Evolutionary conservation across 139 green algal genomes (phyloP).

Genomic region (Chlamydomonas asymmetrica): DNA sequence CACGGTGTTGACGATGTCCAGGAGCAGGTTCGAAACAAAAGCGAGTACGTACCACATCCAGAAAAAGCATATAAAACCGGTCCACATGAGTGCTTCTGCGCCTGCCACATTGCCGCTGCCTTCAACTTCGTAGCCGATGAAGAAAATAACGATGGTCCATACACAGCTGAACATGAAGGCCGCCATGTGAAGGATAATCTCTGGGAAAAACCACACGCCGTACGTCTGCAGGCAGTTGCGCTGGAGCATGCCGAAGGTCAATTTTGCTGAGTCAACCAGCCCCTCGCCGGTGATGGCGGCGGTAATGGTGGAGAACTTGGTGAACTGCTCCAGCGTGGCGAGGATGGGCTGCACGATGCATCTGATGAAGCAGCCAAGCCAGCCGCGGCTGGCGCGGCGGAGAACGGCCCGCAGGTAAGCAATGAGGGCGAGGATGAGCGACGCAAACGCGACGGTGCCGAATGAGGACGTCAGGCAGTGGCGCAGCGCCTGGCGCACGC

Average conservation of each 20-base stretch:
- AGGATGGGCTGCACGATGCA: slow-evolving; percentile 5
- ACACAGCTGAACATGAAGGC: background rate
- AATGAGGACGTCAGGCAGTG: slow-evolving; percentile 45
- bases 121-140: no score
- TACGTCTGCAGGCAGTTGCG: slow-evolving; percentile 12
- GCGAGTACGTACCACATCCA: slow-evolving; percentile 10
- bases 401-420: background rate
- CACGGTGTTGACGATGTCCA: slow-evolving; percentile 26
- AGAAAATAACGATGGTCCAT: background rate
- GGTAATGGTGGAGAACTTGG: slow-evolving; percentile 12
- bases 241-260: slow-evolving; percentile 6
- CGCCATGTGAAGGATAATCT: background rate
- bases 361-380: slow-evolving; percentile 2
- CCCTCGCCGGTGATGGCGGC: slow-evolving; percentile 11
- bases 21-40: slow-evolving; percentile 20
- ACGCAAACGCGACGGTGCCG: slow-evolving; percentile 15
- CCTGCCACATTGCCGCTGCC: no score
- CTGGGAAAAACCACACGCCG: slow-evolving; percentile 12
- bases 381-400: no score
- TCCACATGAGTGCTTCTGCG: no score
- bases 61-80: background rate
- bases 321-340: slow-evolving; percentile 25
- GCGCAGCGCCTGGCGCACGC: slow-evolving; percentile 46
- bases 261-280: slow-evolving; percentile 1
- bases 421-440: slow-evolving; percentile 11